These are phyloP conservation scores for Silene latifolia DNA, from an alignment of 148 eudicot genomes.

Conservation along the genomic window DNA sequence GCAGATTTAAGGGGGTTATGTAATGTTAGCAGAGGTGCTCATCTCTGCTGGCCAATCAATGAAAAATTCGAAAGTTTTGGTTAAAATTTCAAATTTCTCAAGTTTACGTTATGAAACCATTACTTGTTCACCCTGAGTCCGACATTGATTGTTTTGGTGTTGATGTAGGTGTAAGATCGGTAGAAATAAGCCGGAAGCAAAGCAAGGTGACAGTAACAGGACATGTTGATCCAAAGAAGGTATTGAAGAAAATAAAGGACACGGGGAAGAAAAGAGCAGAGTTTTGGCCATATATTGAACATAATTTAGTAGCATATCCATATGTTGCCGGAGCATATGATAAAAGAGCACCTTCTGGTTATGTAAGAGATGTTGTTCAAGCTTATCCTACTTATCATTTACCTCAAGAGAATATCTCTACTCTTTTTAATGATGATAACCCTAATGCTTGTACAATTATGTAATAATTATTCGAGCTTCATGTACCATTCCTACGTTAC, in stretches of 20 bases:
- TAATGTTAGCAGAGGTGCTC: no score
- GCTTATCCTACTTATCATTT: constrained; percentile 42
- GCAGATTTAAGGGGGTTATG: no score
- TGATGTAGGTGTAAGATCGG: constrained; percentile 56
- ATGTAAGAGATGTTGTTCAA: constrained; percentile 53
- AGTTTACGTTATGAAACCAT: no score
- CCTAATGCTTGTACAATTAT: constrained; percentile 80
- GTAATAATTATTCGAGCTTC: constrained; percentile 28
- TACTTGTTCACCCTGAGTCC: no score
- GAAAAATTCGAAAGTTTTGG: no score
- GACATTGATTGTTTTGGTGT: no score
- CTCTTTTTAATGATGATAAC: constrained; percentile 76
- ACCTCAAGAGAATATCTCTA: constrained; percentile 50
- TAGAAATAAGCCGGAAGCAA: constrained; percentile 60
- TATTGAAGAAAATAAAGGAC: constrained; percentile 58
- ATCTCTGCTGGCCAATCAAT: no score
- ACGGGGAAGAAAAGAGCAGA: constrained; percentile 82
- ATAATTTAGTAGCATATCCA: constrained; percentile 63
- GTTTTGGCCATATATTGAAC: constrained; percentile 86
- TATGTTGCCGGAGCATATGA: constrained; percentile 64
- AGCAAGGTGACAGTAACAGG: constrained; percentile 71
- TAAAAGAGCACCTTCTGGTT: constrained; percentile 80
- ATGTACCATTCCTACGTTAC: neutral
- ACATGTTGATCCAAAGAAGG: constrained; percentile 68
- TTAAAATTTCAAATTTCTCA: no score